Evolutionary conservation across 768 basidiomycete species (phyloP), one percentile per base, ranked within the genome.

Genomic region (Rhodotorula graminis): DNA sequence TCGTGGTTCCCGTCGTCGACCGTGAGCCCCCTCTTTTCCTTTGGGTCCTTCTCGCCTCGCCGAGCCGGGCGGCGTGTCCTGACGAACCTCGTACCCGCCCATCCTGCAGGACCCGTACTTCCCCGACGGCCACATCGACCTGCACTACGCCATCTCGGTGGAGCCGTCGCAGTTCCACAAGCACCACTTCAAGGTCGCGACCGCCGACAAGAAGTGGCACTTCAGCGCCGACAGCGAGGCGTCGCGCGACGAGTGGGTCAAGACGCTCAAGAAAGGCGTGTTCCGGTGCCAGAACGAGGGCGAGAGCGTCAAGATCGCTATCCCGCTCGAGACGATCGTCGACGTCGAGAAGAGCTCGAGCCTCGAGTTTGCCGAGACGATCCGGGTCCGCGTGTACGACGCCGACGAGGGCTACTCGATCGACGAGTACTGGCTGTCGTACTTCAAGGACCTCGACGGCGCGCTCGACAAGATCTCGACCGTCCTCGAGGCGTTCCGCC

Each of bases 201-300:
- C 93, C 14, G 90, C 90, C 77, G 88, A 92, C 80, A 90, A 89
- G 82, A 85, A 83, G 23, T 84, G 93, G 62, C 80, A 86, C 40
- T 80, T 96, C 64, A 86, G 85, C 50, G 89, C 90, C 19, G 90
- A 93, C 77, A 92, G 91, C 40, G 82, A 88, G 16, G 88, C 90
- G 3, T 92, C 89, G 79, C 86, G 91, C 60, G 89, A 93, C 60
- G 93, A 95, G 82, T 99, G 95, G 95, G 89, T 98, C 60, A 97
- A 96, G 80, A 89, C 92, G 16, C 88, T 99, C 71, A 87, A 89
- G 69, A 95, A 90, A 81, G 83, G 93, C 66, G 93, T 97, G 66
- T 94, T 98, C 84, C 92, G 93, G 80, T 89, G 90, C 25, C 94
- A 97, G 83, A 96, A 97, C 80, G 89, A 89, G 85, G 95, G 96